Conservation (phyloP, 805 yeast species). For the Ogataea paraovalis region DNA sequence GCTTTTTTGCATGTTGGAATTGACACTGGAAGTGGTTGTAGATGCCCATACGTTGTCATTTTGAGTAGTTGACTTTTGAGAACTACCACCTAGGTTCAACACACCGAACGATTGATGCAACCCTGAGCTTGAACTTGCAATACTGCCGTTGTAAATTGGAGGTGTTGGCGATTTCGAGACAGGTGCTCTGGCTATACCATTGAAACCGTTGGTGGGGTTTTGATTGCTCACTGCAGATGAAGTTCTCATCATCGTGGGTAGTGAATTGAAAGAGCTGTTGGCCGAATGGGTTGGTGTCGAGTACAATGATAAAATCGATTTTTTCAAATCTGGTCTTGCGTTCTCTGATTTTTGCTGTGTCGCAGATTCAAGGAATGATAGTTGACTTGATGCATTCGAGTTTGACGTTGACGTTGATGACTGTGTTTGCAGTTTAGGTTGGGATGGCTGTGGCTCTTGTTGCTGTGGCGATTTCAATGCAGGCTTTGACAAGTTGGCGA, state of each 20-base stretch:
- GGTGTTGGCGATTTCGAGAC: neutral
- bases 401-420: neutral
- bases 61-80: neutral
- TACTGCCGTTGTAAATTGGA: neutral
- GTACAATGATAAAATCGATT: slow-evolving; percentile 85
- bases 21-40: slow-evolving; percentile 3
- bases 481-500: too few species aligned
- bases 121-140: neutral
- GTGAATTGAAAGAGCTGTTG: slow-evolving; percentile 10
- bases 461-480: too few species aligned
- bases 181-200: neutral
- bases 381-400: slow-evolving; percentile 8
- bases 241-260: slow-evolving; percentile 5
- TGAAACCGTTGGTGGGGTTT: too few species aligned
- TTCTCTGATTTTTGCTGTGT: slow-evolving; percentile 13
- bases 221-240: slow-evolving; percentile 2
- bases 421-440: neutral
- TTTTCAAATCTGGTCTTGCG: slow-evolving; percentile 80
- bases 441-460: neutral
- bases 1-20: slow-evolving; percentile 3
- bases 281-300: slow-evolving; percentile 49
- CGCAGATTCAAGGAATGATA: slow-evolving; percentile 1
- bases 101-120: neutral
- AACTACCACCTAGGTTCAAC: neutral
- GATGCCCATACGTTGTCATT: slow-evolving; percentile 15